Percentiles rank a stretch among this genome's conserved stretches.
Evolutionary conservation across 2,329 filamentous ascomycete genomes (phyloP).

Genomic region (Verticillium longisporum): DNA sequence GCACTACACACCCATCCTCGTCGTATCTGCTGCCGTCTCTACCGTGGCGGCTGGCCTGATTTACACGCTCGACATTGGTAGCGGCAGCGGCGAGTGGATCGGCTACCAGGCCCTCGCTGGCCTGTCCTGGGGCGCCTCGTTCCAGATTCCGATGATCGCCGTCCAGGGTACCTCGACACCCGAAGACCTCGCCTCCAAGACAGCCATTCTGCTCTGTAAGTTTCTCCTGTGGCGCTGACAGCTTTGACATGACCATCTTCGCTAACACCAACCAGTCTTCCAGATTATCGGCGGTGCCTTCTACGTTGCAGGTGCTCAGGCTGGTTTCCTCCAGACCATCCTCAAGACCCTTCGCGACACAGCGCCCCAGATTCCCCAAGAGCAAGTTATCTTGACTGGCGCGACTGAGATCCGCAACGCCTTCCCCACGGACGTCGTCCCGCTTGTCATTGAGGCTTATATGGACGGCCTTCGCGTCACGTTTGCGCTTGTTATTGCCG

Average conservation of each 20-base stretch:
- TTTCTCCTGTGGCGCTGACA: background rate
- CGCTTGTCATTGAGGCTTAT: constrained; percentile 25
- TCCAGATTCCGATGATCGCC: constrained; percentile 38
- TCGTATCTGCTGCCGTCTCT: constrained; percentile 23
- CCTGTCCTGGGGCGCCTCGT: constrained; percentile 31
- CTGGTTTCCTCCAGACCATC: constrained; percentile 48
- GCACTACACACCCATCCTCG: constrained; percentile 38
- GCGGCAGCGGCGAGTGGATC: constrained; percentile 30
- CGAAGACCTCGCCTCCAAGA: constrained; percentile 36
- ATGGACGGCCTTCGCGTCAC: constrained; percentile 26
- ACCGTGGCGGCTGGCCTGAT: constrained; percentile 33
- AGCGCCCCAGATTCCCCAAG: constrained; percentile 35
- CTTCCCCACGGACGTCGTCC: constrained; percentile 35
- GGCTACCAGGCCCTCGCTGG: constrained; percentile 36
- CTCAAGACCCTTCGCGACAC: constrained; percentile 38
- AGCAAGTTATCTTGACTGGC: constrained; percentile 43
- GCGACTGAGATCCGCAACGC: constrained; percentile 41
- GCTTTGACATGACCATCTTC: background rate
- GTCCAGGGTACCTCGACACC: constrained; percentile 35
- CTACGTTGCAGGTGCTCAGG: constrained; percentile 44
- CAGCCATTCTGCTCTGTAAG: constrained; percentile 32
- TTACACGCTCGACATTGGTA: constrained; percentile 28
- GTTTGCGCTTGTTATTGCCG: constrained; percentile 17
- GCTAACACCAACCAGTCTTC: constrained; percentile 15
- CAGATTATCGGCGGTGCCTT: constrained; percentile 37